Base-by-base conservation (phyloP, 108 stramenopile genomes). In the Pseudonitzschia pungens region DNA sequence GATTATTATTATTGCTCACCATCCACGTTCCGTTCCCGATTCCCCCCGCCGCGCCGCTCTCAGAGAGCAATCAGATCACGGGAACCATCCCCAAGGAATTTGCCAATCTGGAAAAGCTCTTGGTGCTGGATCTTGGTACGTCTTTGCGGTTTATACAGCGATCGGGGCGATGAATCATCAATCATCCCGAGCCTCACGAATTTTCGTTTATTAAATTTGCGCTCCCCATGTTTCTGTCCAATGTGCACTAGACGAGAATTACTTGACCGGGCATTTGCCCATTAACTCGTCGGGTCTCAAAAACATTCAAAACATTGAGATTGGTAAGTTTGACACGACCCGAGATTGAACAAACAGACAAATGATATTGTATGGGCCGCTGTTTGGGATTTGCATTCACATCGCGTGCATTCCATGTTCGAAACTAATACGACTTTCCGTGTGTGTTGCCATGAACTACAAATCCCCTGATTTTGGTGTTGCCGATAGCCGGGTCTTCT, bases 31-130 rank as follows among this genome's bases (percentile, higher is more conserved):
- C 2, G 14, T 11, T 48, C 14, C 14, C 16, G 14, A 18, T 12
- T n/a, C n/a, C n/a, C n/a, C n/a, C n/a, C n/a, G n/a, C n/a, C n/a
- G n/a, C 14, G 18, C 10, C 10, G 14, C 45, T 48, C 45, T 18
- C 20, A 55, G 54, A 55, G 20, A 24, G 3, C 26, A 55, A 55
- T 24, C n/a, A 26, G 4, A 55, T 55, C 24, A 55, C 62, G 40
- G 66, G 66, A 2, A 50, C 43, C 1, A 36, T 67, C 50, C 66
- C 66, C 48, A 28, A 67, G 7, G 66, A 67, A 48, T 24, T 67
- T 21, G 1, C 43, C 15, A 29, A 44, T 26, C 66, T 67, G 4
- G 42, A 18, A 1, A 50, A 45, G 4, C 66, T 67, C 24, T 5
- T 27, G 29, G 42, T 50, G 10, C 36, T 67, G 1, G 42, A 67